Conservation (phyloP, 1,139 yeast genomes). For the Yamadazyma friedrichii region DNA sequence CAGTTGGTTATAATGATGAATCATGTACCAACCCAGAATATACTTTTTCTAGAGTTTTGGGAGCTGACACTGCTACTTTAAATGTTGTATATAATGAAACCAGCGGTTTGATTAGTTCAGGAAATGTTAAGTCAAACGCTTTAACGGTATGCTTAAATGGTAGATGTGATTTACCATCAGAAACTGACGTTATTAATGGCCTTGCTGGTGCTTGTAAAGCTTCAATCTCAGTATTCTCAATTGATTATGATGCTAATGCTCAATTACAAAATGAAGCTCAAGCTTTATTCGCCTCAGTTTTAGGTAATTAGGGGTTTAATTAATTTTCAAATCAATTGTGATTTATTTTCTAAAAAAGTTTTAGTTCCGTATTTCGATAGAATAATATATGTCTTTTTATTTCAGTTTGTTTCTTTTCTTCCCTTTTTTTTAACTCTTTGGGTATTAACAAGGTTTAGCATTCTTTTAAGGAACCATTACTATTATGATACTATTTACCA, state of each 20-base stretch:
- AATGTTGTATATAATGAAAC: slow-evolving; percentile 32
- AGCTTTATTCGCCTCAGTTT: slow-evolving; percentile 6
- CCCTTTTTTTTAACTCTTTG: background rate
- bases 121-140: slow-evolving; percentile 16
- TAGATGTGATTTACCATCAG: slow-evolving; percentile 37
- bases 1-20: slow-evolving; percentile 35
- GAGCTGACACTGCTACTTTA: slow-evolving; percentile 28
- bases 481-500: no score
- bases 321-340: background rate
- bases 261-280: slow-evolving; percentile 12
- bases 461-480: no score
- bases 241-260: slow-evolving; percentile 42
- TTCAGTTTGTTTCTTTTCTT: background rate
- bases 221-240: slow-evolving; percentile 38
- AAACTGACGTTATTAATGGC: slow-evolving; percentile 24
- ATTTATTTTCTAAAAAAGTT: background rate
- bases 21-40: slow-evolving; percentile 34
- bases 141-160: slow-evolving; percentile 31
- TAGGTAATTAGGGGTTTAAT: background rate
- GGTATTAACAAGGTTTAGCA: background rate
- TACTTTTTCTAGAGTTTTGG: slow-evolving; percentile 38
- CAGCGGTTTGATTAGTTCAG: slow-evolving; percentile 20
- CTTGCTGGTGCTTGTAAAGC: slow-evolving; percentile 24
- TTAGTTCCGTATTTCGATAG: slow-evolving; percentile 2
- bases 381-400: background rate